A percentile compares a stretch with the other conserved stretches of the same genome.
These are phyloP conservation scores for Friedmanniomyces endolithicus DNA, from an alignment of 495 filamentous ascomycete genomes.

Conservation along the genomic window DNA sequence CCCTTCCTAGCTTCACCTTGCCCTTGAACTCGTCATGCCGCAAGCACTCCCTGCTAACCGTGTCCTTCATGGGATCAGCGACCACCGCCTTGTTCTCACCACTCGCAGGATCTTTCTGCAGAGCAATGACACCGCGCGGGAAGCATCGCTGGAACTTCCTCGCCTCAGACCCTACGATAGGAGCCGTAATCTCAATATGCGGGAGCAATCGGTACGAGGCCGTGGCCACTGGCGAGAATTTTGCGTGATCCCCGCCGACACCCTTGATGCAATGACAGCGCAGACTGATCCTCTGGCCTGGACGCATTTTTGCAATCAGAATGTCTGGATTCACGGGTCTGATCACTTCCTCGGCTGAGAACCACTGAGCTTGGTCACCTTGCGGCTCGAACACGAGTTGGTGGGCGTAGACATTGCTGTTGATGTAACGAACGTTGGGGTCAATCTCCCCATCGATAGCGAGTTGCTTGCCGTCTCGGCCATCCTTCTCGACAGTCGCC, in stretches of 20 bases:
- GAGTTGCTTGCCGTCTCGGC: constrained; percentile 39
- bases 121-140: constrained; percentile 71
- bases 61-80: constrained; percentile 68
- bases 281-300: constrained; percentile 72
- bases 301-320: constrained; percentile 84
- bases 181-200: constrained; percentile 63
- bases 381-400: constrained; percentile 63
- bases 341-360: constrained; percentile 45
- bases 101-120: constrained; percentile 54
- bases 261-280: constrained; percentile 87
- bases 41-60: constrained; percentile 82
- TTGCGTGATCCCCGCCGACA: constrained; percentile 87
- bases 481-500: constrained; percentile 36
- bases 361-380: constrained; percentile 59
- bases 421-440: constrained; percentile 67
- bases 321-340: constrained; percentile 80
- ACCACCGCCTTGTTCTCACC: constrained; percentile 80
- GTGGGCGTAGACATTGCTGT: constrained; percentile 76
- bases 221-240: constrained; percentile 93
- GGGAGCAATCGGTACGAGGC: constrained; percentile 85
- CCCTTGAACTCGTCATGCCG: constrained; percentile 85
- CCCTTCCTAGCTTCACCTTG: constrained; percentile 84
- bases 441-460: constrained; percentile 50
- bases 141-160: constrained; percentile 87
- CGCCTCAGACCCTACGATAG: constrained; percentile 76